phyloP scores from a whole-genome alignment of 306 rosid species.

The Betula pendula region DNA sequence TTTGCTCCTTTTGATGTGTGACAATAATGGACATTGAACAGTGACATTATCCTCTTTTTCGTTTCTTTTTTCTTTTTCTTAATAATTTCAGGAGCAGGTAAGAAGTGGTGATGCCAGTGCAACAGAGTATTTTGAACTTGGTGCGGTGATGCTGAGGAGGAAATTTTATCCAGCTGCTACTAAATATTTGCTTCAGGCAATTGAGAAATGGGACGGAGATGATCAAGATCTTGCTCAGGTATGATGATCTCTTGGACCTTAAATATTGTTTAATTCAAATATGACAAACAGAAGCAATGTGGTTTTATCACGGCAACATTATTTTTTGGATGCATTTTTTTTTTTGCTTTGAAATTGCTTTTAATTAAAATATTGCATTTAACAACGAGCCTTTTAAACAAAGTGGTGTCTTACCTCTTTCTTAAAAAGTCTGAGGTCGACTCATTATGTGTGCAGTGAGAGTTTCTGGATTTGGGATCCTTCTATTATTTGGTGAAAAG shows the following conservation, averaged over 20 bases:
- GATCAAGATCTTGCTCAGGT: slow-evolving; percentile 96
- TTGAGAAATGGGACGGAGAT: slow-evolving; percentile 97
- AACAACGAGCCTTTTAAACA: neutral
- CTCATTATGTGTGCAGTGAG: neutral
- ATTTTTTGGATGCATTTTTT: neutral
- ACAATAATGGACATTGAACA: slow-evolving; percentile 5
- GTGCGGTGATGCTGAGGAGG: slow-evolving; percentile 97
- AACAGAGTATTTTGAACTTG: slow-evolving; percentile 89
- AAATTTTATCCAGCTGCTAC: slow-evolving; percentile 93
- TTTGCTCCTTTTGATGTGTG: slow-evolving; percentile 4
- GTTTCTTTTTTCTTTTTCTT: neutral
- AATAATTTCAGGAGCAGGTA: slow-evolving; percentile 74
- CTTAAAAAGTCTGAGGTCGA: neutral
- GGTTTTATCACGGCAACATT: neutral
- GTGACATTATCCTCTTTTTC: slow-evolving; percentile 1
- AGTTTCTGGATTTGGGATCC: neutral
- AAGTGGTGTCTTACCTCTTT: neutral
- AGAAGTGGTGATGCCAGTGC: slow-evolving; percentile 97
- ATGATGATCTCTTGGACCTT: slow-evolving; percentile 22
- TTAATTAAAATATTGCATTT: neutral
- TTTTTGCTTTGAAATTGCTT: too few species aligned
- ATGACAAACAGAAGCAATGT: neutral
- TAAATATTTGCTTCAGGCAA: slow-evolving; percentile 84
- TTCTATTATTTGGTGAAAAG: too few species aligned
- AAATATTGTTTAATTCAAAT: neutral